A percentile compares a stretch with the other conserved stretches of the same genome.
phyloP scores from a whole-genome alignment of 2,329 filamentous ascomycete genomes.

The Talaromyces sp. region DNA sequence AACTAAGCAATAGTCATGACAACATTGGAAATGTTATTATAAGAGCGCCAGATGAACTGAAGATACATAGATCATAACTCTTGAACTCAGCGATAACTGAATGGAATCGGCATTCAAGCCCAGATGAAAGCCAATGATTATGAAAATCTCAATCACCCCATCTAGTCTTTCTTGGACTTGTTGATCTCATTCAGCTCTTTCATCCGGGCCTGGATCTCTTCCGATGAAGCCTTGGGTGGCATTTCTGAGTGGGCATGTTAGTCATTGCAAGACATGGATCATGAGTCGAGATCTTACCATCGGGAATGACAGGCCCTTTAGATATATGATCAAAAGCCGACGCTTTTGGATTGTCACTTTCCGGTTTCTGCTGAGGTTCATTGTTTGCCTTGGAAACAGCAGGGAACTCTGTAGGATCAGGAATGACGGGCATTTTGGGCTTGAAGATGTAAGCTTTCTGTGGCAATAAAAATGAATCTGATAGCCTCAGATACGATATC shows the following conservation, averaged over 20 bases:
- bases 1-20: too few species aligned
- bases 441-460: background rate
- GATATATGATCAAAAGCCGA: slow-evolving; percentile 37
- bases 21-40: too few species aligned
- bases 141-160: background rate
- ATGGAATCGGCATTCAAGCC: too few species aligned
- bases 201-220: slow-evolving; percentile 67
- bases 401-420: slow-evolving; percentile 30
- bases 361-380: slow-evolving; percentile 27
- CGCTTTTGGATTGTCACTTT: slow-evolving; percentile 39
- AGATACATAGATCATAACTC: too few species aligned
- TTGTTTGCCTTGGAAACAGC: slow-evolving; percentile 21
- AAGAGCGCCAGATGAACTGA: too few species aligned
- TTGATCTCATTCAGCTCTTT: slow-evolving; percentile 70
- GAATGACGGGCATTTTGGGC: slow-evolving; percentile 34
- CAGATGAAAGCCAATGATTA: background rate
- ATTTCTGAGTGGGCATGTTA: slow-evolving; percentile 33
- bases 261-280: background rate
- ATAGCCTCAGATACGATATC: background rate
- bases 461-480: background rate
- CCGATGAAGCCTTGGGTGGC: slow-evolving; percentile 57
- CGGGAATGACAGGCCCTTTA: slow-evolving; percentile 51
- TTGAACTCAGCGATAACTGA: too few species aligned
- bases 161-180: slow-evolving; percentile 6
- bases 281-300: slow-evolving; percentile 32